Evolutionary conservation across 768 basidiomycete species (phyloP).

Genomic region (Leccinum longicurvipes): DNA sequence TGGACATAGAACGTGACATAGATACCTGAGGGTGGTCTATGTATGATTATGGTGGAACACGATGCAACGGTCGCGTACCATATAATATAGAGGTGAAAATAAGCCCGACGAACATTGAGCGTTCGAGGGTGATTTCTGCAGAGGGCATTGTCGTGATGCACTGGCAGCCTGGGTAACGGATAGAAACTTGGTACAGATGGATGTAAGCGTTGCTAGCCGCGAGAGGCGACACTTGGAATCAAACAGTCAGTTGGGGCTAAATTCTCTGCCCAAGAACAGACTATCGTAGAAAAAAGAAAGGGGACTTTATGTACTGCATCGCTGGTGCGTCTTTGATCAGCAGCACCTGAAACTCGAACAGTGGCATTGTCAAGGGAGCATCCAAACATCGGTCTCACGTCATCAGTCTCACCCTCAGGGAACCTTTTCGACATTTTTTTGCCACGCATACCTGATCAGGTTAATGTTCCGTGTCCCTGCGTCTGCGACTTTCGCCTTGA

Average conservation of each 20-base stretch:
- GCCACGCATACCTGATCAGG: not conserved
- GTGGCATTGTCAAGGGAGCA: not conserved
- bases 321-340: not conserved
- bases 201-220: not conserved
- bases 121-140: not conserved
- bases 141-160: not conserved
- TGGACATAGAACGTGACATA: not conserved
- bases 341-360: not conserved
- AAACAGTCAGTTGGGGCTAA: not conserved
- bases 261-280: not conserved
- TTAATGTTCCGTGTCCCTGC: not conserved
- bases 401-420: not conserved
- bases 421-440: not conserved
- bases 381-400: too few relatives aligned
- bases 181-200: not conserved
- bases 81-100: not conserved
- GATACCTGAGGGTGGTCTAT: not conserved
- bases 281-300: not conserved
- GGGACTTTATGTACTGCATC: not conserved
- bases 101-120: not conserved
- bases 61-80: not conserved
- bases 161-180: not conserved
- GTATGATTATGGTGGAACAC: not conserved
- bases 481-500: not conserved
- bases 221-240: not conserved